Evolutionary conservation across 768 basidiomycete species (phyloP).

Genomic region (Amanita brunnescens): DNA sequence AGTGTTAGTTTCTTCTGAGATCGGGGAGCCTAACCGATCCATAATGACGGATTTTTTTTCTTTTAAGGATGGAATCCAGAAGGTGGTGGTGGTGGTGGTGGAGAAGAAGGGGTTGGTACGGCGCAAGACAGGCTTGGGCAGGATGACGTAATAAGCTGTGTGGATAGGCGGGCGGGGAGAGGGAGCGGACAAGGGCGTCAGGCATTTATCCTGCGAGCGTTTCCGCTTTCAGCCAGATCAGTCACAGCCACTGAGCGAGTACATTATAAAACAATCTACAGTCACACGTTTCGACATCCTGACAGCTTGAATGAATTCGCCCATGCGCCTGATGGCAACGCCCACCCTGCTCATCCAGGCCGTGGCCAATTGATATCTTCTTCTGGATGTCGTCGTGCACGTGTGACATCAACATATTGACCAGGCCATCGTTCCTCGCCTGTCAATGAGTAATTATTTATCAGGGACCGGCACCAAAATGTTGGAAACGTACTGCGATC

Average conservation of each 20-base stretch:
- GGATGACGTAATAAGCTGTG: conserved; percentile 21
- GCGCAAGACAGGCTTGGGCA: conserved; percentile 11
- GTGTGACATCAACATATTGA: conserved; percentile 69
- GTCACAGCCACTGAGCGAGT: background rate
- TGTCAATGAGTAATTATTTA: conserved; percentile 18
- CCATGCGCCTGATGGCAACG: too few relatives aligned
- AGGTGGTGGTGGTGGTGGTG: too few relatives aligned
- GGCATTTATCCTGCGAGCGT: background rate
- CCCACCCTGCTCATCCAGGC: conserved; percentile 34
- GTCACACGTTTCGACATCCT: background rate
- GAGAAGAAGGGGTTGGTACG: conserved; percentile 10
- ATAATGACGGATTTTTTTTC: too few relatives aligned
- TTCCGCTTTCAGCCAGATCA: conserved; percentile 1
- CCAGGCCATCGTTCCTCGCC: conserved; percentile 66
- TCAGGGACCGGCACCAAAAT: background rate
- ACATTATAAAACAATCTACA: background rate
- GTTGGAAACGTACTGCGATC: conserved; percentile 52
- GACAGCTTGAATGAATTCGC: background rate
- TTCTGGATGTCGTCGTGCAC: conserved; percentile 42
- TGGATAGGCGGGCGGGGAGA: too few relatives aligned
- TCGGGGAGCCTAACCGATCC: conserved; percentile 33
- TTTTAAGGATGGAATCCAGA: too few relatives aligned
- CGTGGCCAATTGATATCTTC: conserved; percentile 66
- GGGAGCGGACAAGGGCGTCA: too few relatives aligned
- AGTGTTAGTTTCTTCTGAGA: conserved; percentile 12